Conservation (phyloP, 164 flowering plant species). For the Liriodendron chinense region DNA sequence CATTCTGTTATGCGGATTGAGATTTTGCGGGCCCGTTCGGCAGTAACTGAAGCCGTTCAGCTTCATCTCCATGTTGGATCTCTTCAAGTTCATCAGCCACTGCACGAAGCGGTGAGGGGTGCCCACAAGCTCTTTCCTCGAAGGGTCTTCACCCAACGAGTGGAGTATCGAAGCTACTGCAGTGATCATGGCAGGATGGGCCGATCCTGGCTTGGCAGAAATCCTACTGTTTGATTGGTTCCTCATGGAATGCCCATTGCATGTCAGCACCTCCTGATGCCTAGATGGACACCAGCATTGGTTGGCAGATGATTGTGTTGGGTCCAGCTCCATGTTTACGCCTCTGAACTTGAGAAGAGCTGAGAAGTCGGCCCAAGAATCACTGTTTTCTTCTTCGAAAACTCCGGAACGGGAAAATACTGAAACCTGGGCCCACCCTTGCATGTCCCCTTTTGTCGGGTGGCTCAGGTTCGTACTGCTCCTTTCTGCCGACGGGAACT, state of each 20-base stretch:
- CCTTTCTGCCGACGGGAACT: conserved; percentile 42
- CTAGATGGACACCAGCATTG: conserved; percentile 73
- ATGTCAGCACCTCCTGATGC: conserved; percentile 14
- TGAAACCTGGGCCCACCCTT: conserved; percentile 44
- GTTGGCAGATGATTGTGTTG: conserved; percentile 4
- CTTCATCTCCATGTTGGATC: conserved; percentile 51
- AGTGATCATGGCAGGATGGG: conserved; percentile 43
- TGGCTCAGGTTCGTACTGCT: conserved; percentile 30
- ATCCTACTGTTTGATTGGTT: conserved; percentile 19
- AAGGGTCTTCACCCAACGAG: conserved; percentile 83
- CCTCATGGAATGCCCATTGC: conserved; percentile 26
- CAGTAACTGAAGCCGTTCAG: conserved; percentile 37
- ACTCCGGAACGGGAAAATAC: conserved; percentile 75
- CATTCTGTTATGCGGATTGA: conserved; percentile 8
- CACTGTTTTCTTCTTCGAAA: conserved; percentile 55
- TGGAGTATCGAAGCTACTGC: conserved; percentile 65
- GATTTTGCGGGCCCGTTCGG: conserved; percentile 14
- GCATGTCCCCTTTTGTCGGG: conserved; percentile 22
- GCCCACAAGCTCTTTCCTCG: conserved; percentile 64
- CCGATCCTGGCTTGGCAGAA: conserved; percentile 24
- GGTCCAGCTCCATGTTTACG: conserved; percentile 29
- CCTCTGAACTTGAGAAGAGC: conserved; percentile 67
- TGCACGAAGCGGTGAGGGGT: conserved; percentile 75
- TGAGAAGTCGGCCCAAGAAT: conserved; percentile 66
- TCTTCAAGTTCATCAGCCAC: conserved; percentile 83